Percentiles rank a stretch among this genome's conserved stretches.
Conservation (phyloP, 352 stramenopile species). For the Globisporangium irregulare region DNA sequence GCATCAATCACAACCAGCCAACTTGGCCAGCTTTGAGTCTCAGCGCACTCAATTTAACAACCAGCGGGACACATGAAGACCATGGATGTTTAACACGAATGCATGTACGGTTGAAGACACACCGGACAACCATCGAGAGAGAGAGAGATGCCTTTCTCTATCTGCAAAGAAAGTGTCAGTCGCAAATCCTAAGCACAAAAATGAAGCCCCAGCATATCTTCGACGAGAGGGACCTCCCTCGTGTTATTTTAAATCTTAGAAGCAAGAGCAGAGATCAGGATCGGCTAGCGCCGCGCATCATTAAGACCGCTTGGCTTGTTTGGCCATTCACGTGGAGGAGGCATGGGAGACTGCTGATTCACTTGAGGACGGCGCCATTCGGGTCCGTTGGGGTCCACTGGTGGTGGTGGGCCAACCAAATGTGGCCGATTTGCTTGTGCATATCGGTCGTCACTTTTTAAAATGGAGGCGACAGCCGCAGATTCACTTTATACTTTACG, state of each 20-base stretch:
- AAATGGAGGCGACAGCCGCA: not conserved
- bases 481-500: not conserved
- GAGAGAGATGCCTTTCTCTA: not conserved
- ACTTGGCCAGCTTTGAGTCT: not conserved
- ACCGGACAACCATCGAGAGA: not conserved
- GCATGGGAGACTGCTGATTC: not conserved
- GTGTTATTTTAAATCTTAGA: not conserved
- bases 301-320: not conserved
- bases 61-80: too few species aligned
- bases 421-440: not conserved
- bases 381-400: not conserved
- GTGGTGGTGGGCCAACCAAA: not conserved
- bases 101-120: not conserved
- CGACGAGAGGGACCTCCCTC: not conserved
- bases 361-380: not conserved
- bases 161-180: not conserved
- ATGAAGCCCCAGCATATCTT: not conserved
- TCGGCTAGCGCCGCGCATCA: not conserved
- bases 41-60: not conserved
- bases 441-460: not conserved
- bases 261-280: not conserved
- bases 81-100: not conserved
- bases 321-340: not conserved
- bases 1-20: not conserved
- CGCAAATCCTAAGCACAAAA: conserved; percentile 2